Conservation (phyloP, 2,329 filamentous ascomycete species). For the Colletotrichum sp. region DNA sequence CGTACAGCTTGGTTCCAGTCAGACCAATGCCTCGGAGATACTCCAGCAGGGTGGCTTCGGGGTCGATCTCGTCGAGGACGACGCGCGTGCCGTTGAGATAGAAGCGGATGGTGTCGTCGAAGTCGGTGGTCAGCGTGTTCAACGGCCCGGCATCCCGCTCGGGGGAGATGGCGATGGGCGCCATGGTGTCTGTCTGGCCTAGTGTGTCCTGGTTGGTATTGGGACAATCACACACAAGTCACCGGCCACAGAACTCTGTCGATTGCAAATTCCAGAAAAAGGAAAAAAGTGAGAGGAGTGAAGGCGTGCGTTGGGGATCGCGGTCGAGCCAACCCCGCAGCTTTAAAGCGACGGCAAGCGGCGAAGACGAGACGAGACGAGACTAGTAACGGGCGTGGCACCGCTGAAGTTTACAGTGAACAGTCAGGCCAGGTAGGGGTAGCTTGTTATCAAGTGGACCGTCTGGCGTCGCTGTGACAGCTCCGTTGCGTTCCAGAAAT, state of each 20-base stretch:
- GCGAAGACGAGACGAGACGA: slow-evolving; percentile 10
- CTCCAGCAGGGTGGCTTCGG: slow-evolving; percentile 89
- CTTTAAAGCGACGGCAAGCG: neutral
- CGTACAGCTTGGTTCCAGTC: slow-evolving; percentile 88
- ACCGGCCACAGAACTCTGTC: neutral
- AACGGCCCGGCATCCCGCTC: slow-evolving; percentile 39
- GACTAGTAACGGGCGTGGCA: neutral
- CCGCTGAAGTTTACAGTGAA: neutral
- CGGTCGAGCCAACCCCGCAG: slow-evolving; percentile 6
- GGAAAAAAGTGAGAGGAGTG: neutral
- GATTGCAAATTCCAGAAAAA: neutral
- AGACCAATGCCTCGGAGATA: slow-evolving; percentile 92
- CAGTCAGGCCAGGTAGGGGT: neutral
- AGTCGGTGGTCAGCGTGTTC: slow-evolving; percentile 71
- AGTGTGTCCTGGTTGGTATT: neutral
- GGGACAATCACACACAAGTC: neutral
- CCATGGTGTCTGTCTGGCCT: slow-evolving; percentile 43
- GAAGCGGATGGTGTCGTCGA: slow-evolving; percentile 88
- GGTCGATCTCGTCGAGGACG: slow-evolving; percentile 83
- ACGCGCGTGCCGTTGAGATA: slow-evolving; percentile 95
- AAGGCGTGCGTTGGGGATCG: neutral
- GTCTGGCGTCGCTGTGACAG: neutral
- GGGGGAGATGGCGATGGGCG: slow-evolving; percentile 59
- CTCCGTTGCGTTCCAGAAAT: neutral
- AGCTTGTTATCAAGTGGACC: neutral